phyloP scores from a whole-genome alignment of 2,329 filamentous ascomycete genomes.

The Pleomassaria siparia region DNA sequence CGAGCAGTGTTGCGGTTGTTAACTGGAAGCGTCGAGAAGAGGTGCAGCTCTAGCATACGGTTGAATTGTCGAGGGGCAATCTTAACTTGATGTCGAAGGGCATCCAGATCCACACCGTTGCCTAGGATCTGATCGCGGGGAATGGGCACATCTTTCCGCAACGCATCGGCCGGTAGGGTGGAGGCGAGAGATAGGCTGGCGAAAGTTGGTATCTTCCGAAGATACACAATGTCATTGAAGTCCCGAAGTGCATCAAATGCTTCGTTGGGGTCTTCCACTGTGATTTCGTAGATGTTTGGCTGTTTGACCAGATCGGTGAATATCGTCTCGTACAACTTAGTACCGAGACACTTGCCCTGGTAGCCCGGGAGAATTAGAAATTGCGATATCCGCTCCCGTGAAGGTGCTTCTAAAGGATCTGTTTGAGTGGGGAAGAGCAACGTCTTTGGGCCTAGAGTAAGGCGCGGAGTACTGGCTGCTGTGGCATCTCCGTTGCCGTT shows the following conservation, averaged over 20 bases:
- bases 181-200: slow-evolving; percentile 55
- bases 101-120: slow-evolving; percentile 54
- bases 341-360: slow-evolving; percentile 77
- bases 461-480: slow-evolving; percentile 34
- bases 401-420: slow-evolving; percentile 64
- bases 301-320: slow-evolving; percentile 69
- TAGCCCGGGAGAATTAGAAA: slow-evolving; percentile 89
- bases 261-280: slow-evolving; percentile 91
- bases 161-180: slow-evolving; percentile 50
- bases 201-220: slow-evolving; percentile 63
- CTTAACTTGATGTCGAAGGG: slow-evolving; percentile 64
- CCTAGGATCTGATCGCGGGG: slow-evolving; percentile 60
- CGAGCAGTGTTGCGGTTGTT: slow-evolving; percentile 51
- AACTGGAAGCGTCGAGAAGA: slow-evolving; percentile 58
- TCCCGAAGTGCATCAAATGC: slow-evolving; percentile 80
- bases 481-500: slow-evolving; percentile 41
- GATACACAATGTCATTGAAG: slow-evolving; percentile 67
- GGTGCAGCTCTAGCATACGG: slow-evolving; percentile 74
- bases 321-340: slow-evolving; percentile 77
- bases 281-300: slow-evolving; percentile 75
- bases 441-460: slow-evolving; percentile 32
- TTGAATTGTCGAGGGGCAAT: slow-evolving; percentile 76
- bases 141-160: slow-evolving; percentile 56
- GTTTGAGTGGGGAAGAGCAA: slow-evolving; percentile 32
- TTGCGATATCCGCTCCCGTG: slow-evolving; percentile 84